Base-by-base conservation (phyloP, 2,329 filamentous ascomycete genomes). In the Fusarium graminum region DNA sequence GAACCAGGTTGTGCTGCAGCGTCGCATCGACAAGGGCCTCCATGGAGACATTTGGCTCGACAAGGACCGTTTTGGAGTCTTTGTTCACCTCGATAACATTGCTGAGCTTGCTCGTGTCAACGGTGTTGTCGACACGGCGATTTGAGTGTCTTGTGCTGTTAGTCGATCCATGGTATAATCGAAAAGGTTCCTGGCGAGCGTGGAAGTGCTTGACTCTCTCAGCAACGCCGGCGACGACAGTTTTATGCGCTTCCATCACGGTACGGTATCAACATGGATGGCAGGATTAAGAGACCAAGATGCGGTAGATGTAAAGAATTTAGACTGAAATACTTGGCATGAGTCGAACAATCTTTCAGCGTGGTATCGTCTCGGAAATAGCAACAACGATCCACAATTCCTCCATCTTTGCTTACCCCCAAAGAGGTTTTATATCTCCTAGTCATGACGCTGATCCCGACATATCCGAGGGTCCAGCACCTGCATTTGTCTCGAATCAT, bases 91-190 rank as follows among this genome's bases (percentile, higher is more conserved):
- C 77, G 11, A 94, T 79, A 16, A 94, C 85, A 74, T 86, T 83
- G 65, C 81, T 83, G 11, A 94, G 83, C 6, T 74, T 72, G 76
- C 88, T 90, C 36, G 89, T 92, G 75, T 92, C 89, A 54, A 94
- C 81, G 11, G 87, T 85, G 69, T 85, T 86, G 73, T 83, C 81
- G 13, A 76, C 74, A 43, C 76, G 77, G 29, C 82, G 81, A 19
- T 80, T 78, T 9, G 82, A 82, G 26, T 84, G 83, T 9, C 91
- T 88, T 36, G 91, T 93, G 76, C 88, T 92, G 79, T 92, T 93
- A 26, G 91, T 93, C 0, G 89, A 88, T 62, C 91, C 91, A 77
- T 93, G 91, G 70, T 88, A 91, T 73, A 93, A 89, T n/a, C 90
- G 85, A 77, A 92, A 93, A 4, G 89, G 85, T 72, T 80, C 75